Evolutionary conservation across 805 yeast species (phyloP), one percentile per base, ranked within the genome.

Genomic region (Candida insectorum): DNA sequence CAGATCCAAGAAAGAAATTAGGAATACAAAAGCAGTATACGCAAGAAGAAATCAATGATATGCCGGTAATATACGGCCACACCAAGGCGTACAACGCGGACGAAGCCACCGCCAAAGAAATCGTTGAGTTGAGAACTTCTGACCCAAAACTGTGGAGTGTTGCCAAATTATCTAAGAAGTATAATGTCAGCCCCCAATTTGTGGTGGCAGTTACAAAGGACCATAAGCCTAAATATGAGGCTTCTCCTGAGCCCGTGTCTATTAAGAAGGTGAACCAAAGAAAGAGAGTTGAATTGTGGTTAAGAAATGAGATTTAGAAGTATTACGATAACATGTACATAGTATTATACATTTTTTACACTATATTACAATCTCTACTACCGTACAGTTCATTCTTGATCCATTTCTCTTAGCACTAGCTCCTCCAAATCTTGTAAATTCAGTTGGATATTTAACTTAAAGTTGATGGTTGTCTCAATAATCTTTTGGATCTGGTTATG

Each of bases 131-230:
- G 44, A 73, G 94, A 49, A 38, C 45, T 10, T 52, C 60, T 24
- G 75, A 84, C 47, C 91, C 93, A 1, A 62, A 60, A 18, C 64
- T 58, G 28, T 78, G 85, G 77, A 78, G 87, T 11, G 70, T 82
- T 42, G 69, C 73, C 35, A 71, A 66, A 10, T 65, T 85, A 34
- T 86, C 88, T 9, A 59, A 67, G 41, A 67, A 77, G 56, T 86
- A 69, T 52, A 59, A 66, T 20, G 70, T 85, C 23, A 75, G 78
- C 5, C 48, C 52, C 25, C 29, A 28, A 2, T 40, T 40, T 14
- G 38, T 43, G 6, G 36, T 39, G 5, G 30, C 26, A 13, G 19
- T 39, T 12, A 39, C 42, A 12, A 42, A 39, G 35, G 66, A 59
- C 30, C 57, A 60, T 33, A 72, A 73, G 45, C 47, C 48, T 11